These are phyloP conservation scores for Paramecium sonneborni DNA, from an alignment of 73 alveolate genomes.

Conservation along the genomic window DNA sequence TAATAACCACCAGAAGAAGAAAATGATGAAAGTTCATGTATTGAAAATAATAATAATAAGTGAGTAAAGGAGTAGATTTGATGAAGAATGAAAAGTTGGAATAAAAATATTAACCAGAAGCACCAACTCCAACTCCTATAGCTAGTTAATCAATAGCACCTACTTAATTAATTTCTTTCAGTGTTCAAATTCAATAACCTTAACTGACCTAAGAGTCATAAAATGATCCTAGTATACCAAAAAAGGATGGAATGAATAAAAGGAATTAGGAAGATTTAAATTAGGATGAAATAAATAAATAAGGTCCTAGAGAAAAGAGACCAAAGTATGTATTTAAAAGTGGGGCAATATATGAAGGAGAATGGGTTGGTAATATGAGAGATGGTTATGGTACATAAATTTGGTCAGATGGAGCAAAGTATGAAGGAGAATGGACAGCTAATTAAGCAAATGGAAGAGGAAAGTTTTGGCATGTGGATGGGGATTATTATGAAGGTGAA, in stretches of 20 bases:
- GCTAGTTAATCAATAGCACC: not conserved
- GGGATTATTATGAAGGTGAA: slow-evolving; percentile 65
- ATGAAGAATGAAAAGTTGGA: not conserved
- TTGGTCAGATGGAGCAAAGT: slow-evolving; percentile 68
- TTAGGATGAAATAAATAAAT: not conserved
- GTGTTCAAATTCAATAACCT: not conserved
- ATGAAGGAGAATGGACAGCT: slow-evolving; percentile 70
- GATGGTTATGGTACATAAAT: slow-evolving; percentile 58
- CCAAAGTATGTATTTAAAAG: slow-evolving; percentile 34
- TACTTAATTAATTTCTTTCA: not conserved
- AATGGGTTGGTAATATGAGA: slow-evolving; percentile 70
- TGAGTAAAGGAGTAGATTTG: not conserved
- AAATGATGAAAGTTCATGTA: slow-evolving; percentile 31
- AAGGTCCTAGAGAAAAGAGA: slow-evolving; percentile 49
- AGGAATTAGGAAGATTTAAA: not conserved
- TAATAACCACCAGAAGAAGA: not conserved
- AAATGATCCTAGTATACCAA: not conserved
- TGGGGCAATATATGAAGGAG: slow-evolving; percentile 68
- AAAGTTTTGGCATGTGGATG: slow-evolving; percentile 72
- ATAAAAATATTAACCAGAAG: not conserved
- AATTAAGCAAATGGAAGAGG: slow-evolving; percentile 71
- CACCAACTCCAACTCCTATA: not conserved
- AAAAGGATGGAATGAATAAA: slow-evolving; percentile 14
- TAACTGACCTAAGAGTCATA: not conserved
- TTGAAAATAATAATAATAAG: not conserved